A percentile compares a stretch with the other conserved stretches of the same genome.
These are phyloP conservation scores for Sideroxylon spinosum DNA, from an alignment of 179 eudicot genomes.

Conservation along the genomic window DNA sequence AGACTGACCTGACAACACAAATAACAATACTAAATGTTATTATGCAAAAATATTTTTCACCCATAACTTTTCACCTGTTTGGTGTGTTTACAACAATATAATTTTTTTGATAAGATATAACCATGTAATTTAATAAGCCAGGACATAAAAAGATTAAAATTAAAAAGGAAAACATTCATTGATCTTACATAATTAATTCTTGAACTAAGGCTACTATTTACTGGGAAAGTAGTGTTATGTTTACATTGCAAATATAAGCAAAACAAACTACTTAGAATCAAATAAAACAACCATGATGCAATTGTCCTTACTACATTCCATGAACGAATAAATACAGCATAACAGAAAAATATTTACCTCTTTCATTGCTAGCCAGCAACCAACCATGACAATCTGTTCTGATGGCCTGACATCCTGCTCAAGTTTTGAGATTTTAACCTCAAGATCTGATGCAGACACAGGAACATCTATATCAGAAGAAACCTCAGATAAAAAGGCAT, in stretches of 20 bases:
- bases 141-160: neutral
- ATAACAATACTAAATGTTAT: neutral
- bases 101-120: neutral
- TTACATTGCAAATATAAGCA: neutral
- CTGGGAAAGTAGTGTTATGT: neutral
- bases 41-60: neutral
- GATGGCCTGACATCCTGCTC: conserved; percentile 41
- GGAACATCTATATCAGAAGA: conserved; percentile 33
- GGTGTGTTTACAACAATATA: neutral
- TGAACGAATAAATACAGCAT: neutral
- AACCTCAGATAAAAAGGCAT: conserved; percentile 43
- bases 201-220: neutral
- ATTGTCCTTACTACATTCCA: neutral
- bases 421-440: conserved; percentile 31
- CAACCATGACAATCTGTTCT: conserved; percentile 95
- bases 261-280: neutral
- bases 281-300: neutral
- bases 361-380: conserved; percentile 99
- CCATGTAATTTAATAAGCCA: neutral
- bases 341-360: conserved; percentile 52
- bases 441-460: conserved; percentile 26
- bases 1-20: conserved; percentile 74
- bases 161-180: neutral
- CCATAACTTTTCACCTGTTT: neutral
- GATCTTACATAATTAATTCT: neutral